Conservation (phyloP, 176 grass and related monocot species). For the Phoenix dactylifera region DNA sequence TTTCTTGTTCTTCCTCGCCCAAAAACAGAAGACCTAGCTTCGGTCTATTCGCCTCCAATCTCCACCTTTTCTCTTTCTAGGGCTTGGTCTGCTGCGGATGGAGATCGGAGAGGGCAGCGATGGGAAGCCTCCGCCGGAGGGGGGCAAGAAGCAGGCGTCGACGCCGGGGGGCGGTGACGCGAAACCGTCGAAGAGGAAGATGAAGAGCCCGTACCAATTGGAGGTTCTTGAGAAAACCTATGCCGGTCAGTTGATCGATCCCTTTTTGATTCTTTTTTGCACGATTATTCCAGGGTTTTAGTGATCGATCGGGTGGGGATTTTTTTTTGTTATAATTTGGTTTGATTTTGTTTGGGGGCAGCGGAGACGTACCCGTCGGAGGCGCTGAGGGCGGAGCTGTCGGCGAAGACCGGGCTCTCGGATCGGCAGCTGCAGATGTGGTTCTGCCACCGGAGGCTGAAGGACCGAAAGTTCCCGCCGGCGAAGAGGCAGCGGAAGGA, state of each 20-base stretch:
- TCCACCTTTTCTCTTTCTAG: background rate
- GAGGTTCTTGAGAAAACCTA: slow-evolving; percentile 89
- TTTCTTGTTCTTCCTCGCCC: background rate
- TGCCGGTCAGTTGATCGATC: slow-evolving; percentile 31
- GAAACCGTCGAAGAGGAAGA: slow-evolving; percentile 61
- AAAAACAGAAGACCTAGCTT: too few relatives aligned
- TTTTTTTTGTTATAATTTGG: slow-evolving; percentile 3
- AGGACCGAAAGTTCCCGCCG: slow-evolving; percentile 53
- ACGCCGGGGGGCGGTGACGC: slow-evolving; percentile 25
- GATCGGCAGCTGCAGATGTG: slow-evolving; percentile 99
- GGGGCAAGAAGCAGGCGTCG: slow-evolving; percentile 22
- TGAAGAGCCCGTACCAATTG: slow-evolving; percentile 97
- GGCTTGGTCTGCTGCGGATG: slow-evolving; percentile 7
- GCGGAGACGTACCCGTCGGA: slow-evolving; percentile 65
- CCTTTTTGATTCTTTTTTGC: background rate
- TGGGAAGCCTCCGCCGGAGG: slow-evolving; percentile 10
- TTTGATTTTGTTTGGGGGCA: slow-evolving; percentile 27
- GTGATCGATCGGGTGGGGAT: background rate
- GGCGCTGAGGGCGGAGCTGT: slow-evolving; percentile 45
- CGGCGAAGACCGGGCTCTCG: slow-evolving; percentile 47
- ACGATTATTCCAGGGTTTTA: background rate
- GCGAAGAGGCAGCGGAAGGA: slow-evolving; percentile 33
- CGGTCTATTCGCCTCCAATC: background rate
- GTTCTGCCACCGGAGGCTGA: slow-evolving; percentile 91
- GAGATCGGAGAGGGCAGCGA: slow-evolving; percentile 31